Percentiles rank a stretch among this genome's conserved stretches.
Conservation (phyloP, 305 asterid genomes). For the Withania somnifera region DNA sequence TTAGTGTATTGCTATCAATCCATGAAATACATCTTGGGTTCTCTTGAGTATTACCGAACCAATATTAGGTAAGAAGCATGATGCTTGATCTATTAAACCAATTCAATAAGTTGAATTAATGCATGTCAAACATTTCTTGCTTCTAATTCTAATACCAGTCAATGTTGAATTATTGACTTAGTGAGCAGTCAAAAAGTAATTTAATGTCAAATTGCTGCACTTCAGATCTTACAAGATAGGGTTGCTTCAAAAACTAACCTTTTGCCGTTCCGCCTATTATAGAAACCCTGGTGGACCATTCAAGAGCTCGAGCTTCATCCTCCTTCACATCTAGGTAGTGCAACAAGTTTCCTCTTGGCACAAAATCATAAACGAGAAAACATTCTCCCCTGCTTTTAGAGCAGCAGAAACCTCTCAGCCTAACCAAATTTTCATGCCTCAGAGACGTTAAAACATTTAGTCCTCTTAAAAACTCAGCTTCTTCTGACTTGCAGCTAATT, state of each 20-base stretch:
- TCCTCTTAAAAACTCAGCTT: slow-evolving; percentile 77
- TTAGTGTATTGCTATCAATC: not conserved
- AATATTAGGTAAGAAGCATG: not conserved
- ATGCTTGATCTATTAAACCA: not conserved
- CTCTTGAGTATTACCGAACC: not conserved
- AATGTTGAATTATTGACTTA: not conserved
- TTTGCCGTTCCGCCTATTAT: slow-evolving; percentile 65
- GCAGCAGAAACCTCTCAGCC: slow-evolving; percentile 77
- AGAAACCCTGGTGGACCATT: slow-evolving; percentile 69
- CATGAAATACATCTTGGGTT: not conserved
- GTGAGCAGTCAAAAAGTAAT: not conserved
- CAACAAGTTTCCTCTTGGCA: slow-evolving; percentile 58
- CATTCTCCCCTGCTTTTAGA: slow-evolving; percentile 80
- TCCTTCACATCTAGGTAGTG: slow-evolving; percentile 51
- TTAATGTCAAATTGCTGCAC: not conserved
- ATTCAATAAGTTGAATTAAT: not conserved
- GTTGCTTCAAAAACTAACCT: slow-evolving; percentile 34
- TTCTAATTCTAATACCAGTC: not conserved
- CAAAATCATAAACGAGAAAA: slow-evolving; percentile 68
- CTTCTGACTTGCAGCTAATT: slow-evolving; percentile 83
- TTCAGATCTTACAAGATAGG: not conserved
- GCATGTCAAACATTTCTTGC: not conserved
- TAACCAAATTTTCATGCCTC: slow-evolving; percentile 66
- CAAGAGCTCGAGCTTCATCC: slow-evolving; percentile 47
- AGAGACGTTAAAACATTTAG: slow-evolving; percentile 42